Evolutionary conservation across 1,284 basidiomycete genomes (phyloP), one percentile per base, ranked within the genome.

Genomic region (Trametes pubescens): DNA sequence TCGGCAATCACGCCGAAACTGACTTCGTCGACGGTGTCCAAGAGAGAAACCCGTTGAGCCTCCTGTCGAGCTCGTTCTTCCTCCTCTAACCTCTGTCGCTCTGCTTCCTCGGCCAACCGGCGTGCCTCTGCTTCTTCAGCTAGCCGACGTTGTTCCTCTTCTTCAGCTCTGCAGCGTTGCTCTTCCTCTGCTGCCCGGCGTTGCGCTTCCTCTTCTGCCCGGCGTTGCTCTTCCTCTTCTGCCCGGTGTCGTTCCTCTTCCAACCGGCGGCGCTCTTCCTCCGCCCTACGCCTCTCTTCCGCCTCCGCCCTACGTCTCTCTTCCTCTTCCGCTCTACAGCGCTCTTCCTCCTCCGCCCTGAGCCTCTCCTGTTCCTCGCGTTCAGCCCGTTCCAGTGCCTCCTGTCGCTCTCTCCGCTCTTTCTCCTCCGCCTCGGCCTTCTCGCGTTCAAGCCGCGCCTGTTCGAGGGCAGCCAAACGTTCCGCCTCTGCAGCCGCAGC

Each of bases 21-120:
- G 35, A 62, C 53, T 40, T 72, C 71, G 7, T 67, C 64, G 11
- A 72, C 68, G 26, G 68, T 65, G 18, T 72, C 71, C 16, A 72
- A 47, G 24, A 57, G 54, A 32, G 62, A 59, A 26, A 32, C 29
- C 29, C 8, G 29, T 8, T 32, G 29, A 8, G 29, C 29, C 29
- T 32, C 29, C 29, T 32, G 29, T 32, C 29, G 29, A 32, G 29
- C 35, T 48, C 37, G 10, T 16, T 38, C 37, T 38, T 43, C 40
- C 16, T 43, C 16, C 40, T 70, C 65, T 16, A 66, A 63, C 16
- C 56, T 46, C 35, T 54, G 47, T 37, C 29, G 49, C n/a, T 62
- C 53, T 77, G 84, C 78, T 76, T 80, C 69, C 75, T 82, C 73
- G 40, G 40, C 40, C 62, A 75, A 69, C 68, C 18, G 29, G n/a